Evolutionary conservation across 192 early-diverging fungal genomes (phyloP), one percentile per base, ranked within the genome.

Genomic region (Coemansia brasiliensis): DNA sequence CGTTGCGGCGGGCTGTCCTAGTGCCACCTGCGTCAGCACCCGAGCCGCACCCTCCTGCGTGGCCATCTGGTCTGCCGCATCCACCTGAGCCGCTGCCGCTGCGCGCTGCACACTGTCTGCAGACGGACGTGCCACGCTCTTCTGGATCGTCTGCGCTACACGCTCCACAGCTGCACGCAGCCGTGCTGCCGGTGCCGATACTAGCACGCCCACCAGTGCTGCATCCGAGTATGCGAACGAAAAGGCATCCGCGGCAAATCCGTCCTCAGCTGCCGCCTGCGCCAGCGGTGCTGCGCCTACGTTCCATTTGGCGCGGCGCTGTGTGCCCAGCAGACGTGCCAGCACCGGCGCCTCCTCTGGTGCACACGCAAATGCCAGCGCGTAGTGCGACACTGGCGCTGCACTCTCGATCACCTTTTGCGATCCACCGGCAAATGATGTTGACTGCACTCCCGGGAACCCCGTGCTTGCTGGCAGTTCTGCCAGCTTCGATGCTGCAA

Each of bases 211-310:
- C 60, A 97, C 87, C 37, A 99, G 81, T 51, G 90, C 94, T 39
- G 93, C 88, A 74, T 96, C 94, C 13, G 91, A 87, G 85, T 96
- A 99, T 10, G 86, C 80, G 57, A 85, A 80, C 69, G 88, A 86
- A 79, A 98, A 96, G 20, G 92, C 86, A 55, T 84, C 80, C 39
- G 86, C 71, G 27, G 86, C 52, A 55, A 84, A 74, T 10, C 82
- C 77, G 32, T 82, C 68, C 66, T 82, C 65, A 59, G 61, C 65
- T 41, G 89, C 85, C 35, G 86, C 81, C 39, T 82, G 79, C 42
- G 86, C 82, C 41, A 98, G 82, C 13, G 86, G 75, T 35, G 87
- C 79, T 18, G 72, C 75, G 70, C 83, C 85, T 18, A 68, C 49
- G 42, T 83, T 76, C 85, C 83, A 88, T 79, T 88, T 87, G 62